Evolutionary conservation across 805 yeast species (phyloP).

Genomic region (Starmerella vitae): DNA sequence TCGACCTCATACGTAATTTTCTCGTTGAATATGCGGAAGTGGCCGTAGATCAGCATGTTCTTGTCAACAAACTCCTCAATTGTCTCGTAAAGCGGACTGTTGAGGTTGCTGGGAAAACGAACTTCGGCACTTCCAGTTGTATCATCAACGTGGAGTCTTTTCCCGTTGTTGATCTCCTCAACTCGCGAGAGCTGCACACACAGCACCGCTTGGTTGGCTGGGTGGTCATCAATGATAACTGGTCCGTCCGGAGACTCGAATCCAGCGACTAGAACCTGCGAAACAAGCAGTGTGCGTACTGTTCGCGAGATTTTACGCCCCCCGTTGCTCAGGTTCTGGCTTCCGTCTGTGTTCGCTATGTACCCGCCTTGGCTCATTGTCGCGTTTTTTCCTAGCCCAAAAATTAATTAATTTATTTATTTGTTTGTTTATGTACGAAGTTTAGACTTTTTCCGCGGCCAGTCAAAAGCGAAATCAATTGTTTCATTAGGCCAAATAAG

Average conservation of each 20-base stretch:
- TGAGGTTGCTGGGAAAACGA: slow-evolving; percentile 35
- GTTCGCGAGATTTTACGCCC: too few species aligned
- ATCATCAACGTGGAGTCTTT: slow-evolving; percentile 44
- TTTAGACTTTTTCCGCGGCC: too few species aligned
- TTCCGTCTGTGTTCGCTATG: not conserved
- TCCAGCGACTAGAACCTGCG: too few species aligned
- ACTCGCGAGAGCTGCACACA: slow-evolving; percentile 47
- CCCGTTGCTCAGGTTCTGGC: not conserved
- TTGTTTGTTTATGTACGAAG: too few species aligned
- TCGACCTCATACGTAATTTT: slow-evolving; percentile 40
- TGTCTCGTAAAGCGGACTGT: slow-evolving; percentile 26
- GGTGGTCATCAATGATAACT: slow-evolving; percentile 39
- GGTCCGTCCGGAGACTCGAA: too few species aligned
- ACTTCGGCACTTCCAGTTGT: slow-evolving; percentile 52
- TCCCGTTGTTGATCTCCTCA: slow-evolving; percentile 29
- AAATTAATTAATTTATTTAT: too few species aligned
- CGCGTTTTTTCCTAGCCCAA: not conserved
- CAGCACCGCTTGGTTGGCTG: slow-evolving; percentile 40
- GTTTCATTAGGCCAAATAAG: slow-evolving; percentile 50
- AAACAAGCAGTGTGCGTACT: too few species aligned
- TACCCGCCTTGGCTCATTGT: not conserved
- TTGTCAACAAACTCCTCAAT: slow-evolving; percentile 26
- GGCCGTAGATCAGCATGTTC: slow-evolving; percentile 41
- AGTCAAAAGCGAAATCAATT: slow-evolving; percentile 39
- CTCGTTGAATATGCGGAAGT: slow-evolving; percentile 36